These are phyloP conservation scores for Hansenula anomala DNA, from an alignment of 1,139 yeast species.

Conservation along the genomic window DNA sequence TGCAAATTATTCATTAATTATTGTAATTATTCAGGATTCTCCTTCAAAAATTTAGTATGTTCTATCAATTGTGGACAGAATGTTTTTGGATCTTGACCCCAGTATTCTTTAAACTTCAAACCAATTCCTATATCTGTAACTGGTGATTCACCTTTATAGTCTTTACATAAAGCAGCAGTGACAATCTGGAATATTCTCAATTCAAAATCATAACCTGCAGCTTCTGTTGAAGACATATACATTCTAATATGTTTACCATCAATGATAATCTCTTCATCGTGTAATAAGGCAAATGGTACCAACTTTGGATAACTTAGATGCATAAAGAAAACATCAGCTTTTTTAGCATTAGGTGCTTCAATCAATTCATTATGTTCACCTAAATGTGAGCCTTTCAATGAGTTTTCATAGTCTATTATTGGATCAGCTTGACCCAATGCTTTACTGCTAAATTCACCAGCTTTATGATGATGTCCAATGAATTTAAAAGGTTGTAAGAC, in stretches of 20 bases:
- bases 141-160: constrained; percentile 19
- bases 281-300: constrained; percentile 44
- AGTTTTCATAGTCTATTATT: constrained; percentile 25
- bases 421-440: constrained; percentile 64
- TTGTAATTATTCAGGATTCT: constrained; percentile 21
- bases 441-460: constrained; percentile 41
- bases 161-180: constrained; percentile 27
- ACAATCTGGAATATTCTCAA: constrained; percentile 31
- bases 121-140: constrained; percentile 22
- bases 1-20: too few species aligned
- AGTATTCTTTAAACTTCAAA: constrained; percentile 22
- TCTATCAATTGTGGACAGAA: constrained; percentile 24
- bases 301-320: constrained; percentile 66
- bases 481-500: constrained; percentile 45
- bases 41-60: constrained; percentile 28
- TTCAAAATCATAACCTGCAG: constrained; percentile 30
- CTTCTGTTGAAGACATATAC: constrained; percentile 20
- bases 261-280: constrained; percentile 40
- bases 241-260: constrained; percentile 25
- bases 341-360: constrained; percentile 12
- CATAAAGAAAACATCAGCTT: constrained; percentile 39
- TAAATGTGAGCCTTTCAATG: constrained; percentile 12
- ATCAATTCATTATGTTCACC: constrained; percentile 19
- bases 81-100: constrained; percentile 19
- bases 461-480: constrained; percentile 46